Evolutionary conservation across 371 early-diverging fungal species (phyloP).

Genomic region (Fennellomyces sp.): DNA sequence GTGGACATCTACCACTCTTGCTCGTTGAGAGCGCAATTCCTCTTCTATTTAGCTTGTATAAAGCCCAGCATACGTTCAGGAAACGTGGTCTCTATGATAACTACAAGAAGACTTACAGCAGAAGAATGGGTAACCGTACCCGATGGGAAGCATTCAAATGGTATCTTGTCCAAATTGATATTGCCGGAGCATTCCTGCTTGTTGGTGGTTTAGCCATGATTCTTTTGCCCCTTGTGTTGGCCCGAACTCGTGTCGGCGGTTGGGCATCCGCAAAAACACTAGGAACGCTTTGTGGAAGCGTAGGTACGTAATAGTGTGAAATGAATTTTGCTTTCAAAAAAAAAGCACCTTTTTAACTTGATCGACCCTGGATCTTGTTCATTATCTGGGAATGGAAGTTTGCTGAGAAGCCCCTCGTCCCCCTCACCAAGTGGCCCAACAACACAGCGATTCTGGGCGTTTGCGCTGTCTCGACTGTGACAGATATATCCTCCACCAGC

Average conservation of each 20-base stretch:
- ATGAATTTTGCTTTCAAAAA: background rate
- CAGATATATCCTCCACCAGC: slow-evolving; percentile 41
- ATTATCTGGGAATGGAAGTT: slow-evolving; percentile 41
- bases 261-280: slow-evolving; percentile 22
- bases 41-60: slow-evolving; percentile 18
- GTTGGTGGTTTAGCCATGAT: slow-evolving; percentile 42
- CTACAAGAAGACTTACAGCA: background rate
- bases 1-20: slow-evolving; percentile 26
- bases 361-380: slow-evolving; percentile 22
- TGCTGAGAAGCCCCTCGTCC: slow-evolving; percentile 45
- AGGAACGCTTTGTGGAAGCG: background rate
- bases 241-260: slow-evolving; percentile 40
- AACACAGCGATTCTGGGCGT: slow-evolving; percentile 48
- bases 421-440: slow-evolving; percentile 41
- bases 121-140: background rate
- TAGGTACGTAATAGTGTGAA: background rate
- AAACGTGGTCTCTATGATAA: slow-evolving; percentile 5
- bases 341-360: background rate
- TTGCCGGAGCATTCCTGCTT: slow-evolving; percentile 43
- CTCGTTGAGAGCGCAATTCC: slow-evolving; percentile 21
- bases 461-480: slow-evolving; percentile 37
- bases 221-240: slow-evolving; percentile 48
- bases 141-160: background rate
- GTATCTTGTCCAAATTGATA: slow-evolving; percentile 25
- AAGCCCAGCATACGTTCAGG: slow-evolving; percentile 14